phyloP scores from a whole-genome alignment of 2,329 filamentous ascomycete genomes.

The Zymoseptoria brevis region DNA sequence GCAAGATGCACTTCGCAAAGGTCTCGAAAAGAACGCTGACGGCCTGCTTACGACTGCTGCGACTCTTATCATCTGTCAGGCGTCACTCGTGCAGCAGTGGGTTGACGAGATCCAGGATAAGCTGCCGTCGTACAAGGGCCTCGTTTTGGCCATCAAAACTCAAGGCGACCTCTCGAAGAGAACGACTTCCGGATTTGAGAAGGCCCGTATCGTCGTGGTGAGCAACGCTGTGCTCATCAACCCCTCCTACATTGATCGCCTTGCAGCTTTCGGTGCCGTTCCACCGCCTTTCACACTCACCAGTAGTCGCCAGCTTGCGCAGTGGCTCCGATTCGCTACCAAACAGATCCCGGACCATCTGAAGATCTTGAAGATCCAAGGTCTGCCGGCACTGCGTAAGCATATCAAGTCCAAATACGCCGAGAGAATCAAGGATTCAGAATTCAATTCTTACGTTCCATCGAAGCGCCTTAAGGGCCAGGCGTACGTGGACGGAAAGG shows the following conservation, averaged over 20 bases:
- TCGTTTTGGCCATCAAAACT: constrained; percentile 38
- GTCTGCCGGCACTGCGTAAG: constrained; percentile 25
- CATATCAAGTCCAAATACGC: constrained; percentile 20
- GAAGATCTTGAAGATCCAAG: constrained; percentile 26
- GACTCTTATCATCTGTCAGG: constrained; percentile 53
- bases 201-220: constrained; percentile 49
- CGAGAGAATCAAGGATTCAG: constrained; percentile 5
- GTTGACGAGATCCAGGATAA: constrained; percentile 42
- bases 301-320: constrained; percentile 38
- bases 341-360: constrained; percentile 38
- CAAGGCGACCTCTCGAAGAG: neutral
- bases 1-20: neutral
- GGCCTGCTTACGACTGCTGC: constrained; percentile 43
- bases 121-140: constrained; percentile 9
- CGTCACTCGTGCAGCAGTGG: constrained; percentile 53
- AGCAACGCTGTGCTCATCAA: constrained; percentile 44
- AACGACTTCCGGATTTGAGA: constrained; percentile 39
- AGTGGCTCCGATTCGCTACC: constrained; percentile 46
- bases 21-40: constrained; percentile 10
- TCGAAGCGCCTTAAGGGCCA: constrained; percentile 22
- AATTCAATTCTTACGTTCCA: constrained; percentile 32
- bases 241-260: constrained; percentile 40
- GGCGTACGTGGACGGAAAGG: constrained; percentile 15
- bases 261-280: constrained; percentile 23
- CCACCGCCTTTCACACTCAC: constrained; percentile 9